phyloP scores from a whole-genome alignment of 2,329 filamentous ascomycete species.

The Colletotrichum theobromicola region DNA sequence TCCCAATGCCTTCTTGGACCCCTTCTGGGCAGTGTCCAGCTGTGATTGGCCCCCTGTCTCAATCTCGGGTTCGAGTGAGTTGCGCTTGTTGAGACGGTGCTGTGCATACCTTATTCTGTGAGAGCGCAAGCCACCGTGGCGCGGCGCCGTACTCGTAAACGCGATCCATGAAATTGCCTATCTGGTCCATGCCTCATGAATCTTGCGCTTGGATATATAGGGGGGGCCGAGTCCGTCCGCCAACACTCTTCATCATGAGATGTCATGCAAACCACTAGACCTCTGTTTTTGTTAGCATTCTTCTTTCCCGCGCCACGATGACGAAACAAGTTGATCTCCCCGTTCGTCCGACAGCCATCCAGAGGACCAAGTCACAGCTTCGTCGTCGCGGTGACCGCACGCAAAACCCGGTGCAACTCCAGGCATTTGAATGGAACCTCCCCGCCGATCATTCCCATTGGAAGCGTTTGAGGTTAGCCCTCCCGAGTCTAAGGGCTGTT shows the following conservation, averaged over 20 bases:
- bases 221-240: neutral
- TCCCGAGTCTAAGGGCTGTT: neutral
- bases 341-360: neutral
- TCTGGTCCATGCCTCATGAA: neutral
- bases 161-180: neutral
- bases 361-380: neutral
- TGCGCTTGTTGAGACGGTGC: neutral
- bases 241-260: neutral
- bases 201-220: slow-evolving; percentile 6
- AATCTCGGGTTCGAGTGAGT: neutral
- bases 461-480: neutral
- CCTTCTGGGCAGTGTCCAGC: neutral
- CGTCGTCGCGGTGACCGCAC: neutral
- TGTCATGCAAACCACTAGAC: neutral
- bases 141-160: neutral
- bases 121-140: slow-evolving; percentile 7
- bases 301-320: neutral
- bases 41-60: neutral
- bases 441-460: slow-evolving; percentile 14
- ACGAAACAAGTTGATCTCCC: neutral
- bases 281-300: neutral
- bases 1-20: neutral
- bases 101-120: neutral
- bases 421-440: slow-evolving; percentile 18
- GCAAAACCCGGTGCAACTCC: slow-evolving; percentile 12